Conservation (phyloP, 441 rosid genomes). For the Croton laevigatus region DNA sequence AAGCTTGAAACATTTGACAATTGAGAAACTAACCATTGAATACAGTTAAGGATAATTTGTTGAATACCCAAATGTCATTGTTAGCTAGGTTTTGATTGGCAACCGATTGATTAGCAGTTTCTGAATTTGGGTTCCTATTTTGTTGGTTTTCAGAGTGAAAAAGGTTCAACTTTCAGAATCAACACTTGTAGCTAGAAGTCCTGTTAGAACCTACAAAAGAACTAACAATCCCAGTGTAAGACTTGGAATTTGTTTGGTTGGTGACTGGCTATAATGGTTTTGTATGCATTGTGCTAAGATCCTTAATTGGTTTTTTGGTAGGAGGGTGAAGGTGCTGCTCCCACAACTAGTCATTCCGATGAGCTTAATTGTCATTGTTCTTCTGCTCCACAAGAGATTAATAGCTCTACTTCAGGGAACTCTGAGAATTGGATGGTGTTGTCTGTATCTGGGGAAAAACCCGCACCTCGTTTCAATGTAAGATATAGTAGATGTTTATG, state of each 20-base stretch:
- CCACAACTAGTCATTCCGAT: constrained; percentile 46
- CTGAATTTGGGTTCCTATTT: constrained; percentile 15
- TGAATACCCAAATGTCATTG: not conserved
- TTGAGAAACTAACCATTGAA: not conserved
- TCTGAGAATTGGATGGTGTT: constrained; percentile 85
- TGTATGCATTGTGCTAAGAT: constrained; percentile 18
- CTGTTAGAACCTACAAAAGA: constrained; percentile 62
- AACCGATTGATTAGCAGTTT: not conserved
- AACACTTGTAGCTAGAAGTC: constrained; percentile 67
- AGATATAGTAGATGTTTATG: not conserved
- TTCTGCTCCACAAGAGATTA: constrained; percentile 41
- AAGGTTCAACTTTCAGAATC: constrained; percentile 94
- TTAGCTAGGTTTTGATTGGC: not conserved
- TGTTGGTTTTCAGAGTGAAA: constrained; percentile 57
- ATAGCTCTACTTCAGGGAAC: constrained; percentile 39
- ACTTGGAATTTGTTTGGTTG: constrained; percentile 17
- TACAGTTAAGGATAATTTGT: not conserved
- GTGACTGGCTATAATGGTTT: constrained; percentile 7
- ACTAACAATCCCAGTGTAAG: constrained; percentile 52
- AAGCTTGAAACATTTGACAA: not conserved
- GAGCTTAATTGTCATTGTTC: constrained; percentile 52
- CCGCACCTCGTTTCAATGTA: constrained; percentile 84
- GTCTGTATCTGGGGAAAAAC: constrained; percentile 77
- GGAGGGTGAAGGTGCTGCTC: constrained; percentile 57
- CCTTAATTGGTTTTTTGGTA: constrained; percentile 25